phyloP scores from a whole-genome alignment of 345 rosid species.

The Salix suchowensis region DNA sequence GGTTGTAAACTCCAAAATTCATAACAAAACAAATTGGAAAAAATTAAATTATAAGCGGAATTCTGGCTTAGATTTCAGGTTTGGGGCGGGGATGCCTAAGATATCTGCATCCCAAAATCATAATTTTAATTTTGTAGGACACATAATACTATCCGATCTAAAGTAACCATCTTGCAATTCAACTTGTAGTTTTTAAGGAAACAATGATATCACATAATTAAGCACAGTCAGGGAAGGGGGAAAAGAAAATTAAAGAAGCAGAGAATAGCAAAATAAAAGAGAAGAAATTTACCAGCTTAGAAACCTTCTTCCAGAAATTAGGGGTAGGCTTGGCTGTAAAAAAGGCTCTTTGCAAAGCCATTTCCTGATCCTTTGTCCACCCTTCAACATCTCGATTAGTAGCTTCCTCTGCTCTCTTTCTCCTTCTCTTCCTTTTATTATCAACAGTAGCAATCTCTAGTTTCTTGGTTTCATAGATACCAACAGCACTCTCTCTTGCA shows the following conservation, averaged over 20 bases:
- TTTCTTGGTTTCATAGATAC: neutral
- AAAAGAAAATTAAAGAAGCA: neutral
- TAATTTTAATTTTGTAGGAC: too few relatives aligned
- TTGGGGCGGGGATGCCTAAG: neutral
- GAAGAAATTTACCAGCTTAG: slow-evolving; percentile 50
- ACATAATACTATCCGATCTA: neutral
- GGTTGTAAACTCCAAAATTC: neutral
- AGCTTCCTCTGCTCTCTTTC: slow-evolving; percentile 10
- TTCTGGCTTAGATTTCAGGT: neutral
- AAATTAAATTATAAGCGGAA: neutral
- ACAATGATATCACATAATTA: neutral
- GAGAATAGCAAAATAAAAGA: neutral
- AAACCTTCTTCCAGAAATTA: slow-evolving; percentile 70
- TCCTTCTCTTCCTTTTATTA: neutral
- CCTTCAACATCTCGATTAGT: slow-evolving; percentile 18
- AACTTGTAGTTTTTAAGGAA: neutral
- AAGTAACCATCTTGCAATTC: neutral
- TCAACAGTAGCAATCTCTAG: neutral
- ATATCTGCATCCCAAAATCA: neutral
- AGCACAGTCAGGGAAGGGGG: neutral
- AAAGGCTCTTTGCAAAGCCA: slow-evolving; percentile 74
- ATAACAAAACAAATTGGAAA: neutral
- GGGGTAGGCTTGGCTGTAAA: slow-evolving; percentile 64
- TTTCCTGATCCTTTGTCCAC: slow-evolving; percentile 73
- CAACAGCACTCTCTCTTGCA: neutral